Evolutionary conservation across 2,329 filamentous ascomycete genomes (phyloP), one percentile per base, ranked within the genome.

Genomic region (Fusarium avenaceum): DNA sequence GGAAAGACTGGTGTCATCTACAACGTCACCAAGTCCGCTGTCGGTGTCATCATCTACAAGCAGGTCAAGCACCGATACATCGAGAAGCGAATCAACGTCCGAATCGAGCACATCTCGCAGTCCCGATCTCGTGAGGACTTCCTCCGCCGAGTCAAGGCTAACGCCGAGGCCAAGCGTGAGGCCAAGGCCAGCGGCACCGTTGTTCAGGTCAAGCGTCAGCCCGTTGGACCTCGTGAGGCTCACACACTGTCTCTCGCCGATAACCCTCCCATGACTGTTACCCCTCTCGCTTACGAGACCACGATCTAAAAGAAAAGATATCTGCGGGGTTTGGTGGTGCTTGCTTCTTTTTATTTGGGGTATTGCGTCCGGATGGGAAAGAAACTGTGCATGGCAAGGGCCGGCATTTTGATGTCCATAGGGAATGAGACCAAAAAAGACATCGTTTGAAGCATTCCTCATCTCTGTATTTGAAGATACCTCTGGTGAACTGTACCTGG

Each of bases 81-180:
- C 83, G 96, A 99, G 92, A 99, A 99, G 94, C 95, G 96, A 84
- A 90, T 99, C 88, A 98, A 97, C 90, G 88, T 99, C 86, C 93
- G 96, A 82, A 85, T 98, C 84, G 96, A 99, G 91, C 96, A 99
- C 91, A 89, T 99, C 85, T 85, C 86, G 80, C 92, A 92, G 81
- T 98, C 95, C 76, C 92, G 96, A 83, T 98, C 95, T 79, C 90
- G 96, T 81, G 95, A 98, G 79, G 95, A 96, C 83, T 98, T 99
- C 89, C 85, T 98, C 80, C 90, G 89, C 86, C 92, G 95, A 80
- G 95, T 99, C 83, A 98, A 98, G 93, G 85, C 89, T 81, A 98
- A 98, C 87, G 94, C 94, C 79, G 90, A 89, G 81, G 90, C 93
- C 84, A 96, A 94, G 90, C 91, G 90, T 84, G 86, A 96, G 88